Evolutionary conservation across 257 asterid genomes (phyloP).

Genomic region (Petunia secreta): DNA sequence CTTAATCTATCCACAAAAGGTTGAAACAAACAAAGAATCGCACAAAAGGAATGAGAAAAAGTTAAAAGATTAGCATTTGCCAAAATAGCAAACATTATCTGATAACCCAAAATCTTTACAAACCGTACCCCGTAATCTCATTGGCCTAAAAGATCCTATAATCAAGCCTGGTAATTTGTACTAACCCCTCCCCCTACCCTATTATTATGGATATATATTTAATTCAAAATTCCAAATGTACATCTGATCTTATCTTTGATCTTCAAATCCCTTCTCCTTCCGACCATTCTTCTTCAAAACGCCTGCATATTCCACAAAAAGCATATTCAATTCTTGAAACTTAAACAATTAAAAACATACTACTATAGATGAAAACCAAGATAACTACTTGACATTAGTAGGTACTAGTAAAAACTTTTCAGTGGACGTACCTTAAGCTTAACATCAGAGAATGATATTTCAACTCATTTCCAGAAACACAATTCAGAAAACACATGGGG

Average conservation of each 20-base stretch:
- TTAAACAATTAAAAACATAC: neutral
- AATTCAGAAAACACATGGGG: conserved; percentile 8
- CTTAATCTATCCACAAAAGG: conserved; percentile 21
- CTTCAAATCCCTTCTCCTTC: conserved; percentile 47
- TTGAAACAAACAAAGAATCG: conserved; percentile 12
- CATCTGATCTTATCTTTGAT: conserved; percentile 31
- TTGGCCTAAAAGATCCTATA: conserved; percentile 3
- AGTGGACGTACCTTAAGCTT: neutral
- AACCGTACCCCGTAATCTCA: conserved; percentile 23
- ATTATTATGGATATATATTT: conserved; percentile 20
- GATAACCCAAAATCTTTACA: conserved; percentile 42
- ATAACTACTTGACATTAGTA: neutral
- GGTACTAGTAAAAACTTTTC: neutral
- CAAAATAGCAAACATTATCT: conserved; percentile 31
- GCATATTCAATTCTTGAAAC: neutral
- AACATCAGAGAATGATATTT: neutral
- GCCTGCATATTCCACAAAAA: conserved; percentile 34
- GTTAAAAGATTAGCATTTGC: conserved; percentile 41
- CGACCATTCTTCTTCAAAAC: conserved; percentile 35
- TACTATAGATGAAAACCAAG: neutral
- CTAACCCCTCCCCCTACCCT: neutral
- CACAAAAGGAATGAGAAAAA: conserved; percentile 28
- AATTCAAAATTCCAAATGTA: conserved; percentile 1
- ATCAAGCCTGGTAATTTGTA: conserved; percentile 25
- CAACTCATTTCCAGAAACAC: no score